These are phyloP conservation scores for Mycosphaerelloides madeirae DNA, from an alignment of 2,329 filamentous ascomycete species.

Conservation along the genomic window DNA sequence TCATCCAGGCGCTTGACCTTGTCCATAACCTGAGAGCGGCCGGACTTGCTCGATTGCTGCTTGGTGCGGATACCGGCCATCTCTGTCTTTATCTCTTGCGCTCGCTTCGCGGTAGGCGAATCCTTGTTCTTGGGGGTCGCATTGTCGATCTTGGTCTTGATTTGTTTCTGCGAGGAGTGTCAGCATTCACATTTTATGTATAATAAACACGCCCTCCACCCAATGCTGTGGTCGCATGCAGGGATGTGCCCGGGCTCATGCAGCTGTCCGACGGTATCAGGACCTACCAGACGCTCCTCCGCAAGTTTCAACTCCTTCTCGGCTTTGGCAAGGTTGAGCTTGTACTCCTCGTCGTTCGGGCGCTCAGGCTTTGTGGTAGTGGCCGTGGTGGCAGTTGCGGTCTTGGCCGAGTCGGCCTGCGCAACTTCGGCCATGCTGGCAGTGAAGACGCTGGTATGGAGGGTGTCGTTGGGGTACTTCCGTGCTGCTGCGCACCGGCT, in stretches of 20 bases:
- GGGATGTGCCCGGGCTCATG: neutral
- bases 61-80: slow-evolving; percentile 78
- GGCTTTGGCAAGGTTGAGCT: slow-evolving; percentile 69
- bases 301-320: slow-evolving; percentile 81
- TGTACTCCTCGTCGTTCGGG: slow-evolving; percentile 82
- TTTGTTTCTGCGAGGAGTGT: slow-evolving; percentile 60
- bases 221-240: slow-evolving; percentile 1
- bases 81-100: slow-evolving; percentile 78
- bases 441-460: too few species aligned
- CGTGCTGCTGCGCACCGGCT: too few species aligned
- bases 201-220: neutral
- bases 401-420: slow-evolving; percentile 24
- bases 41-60: slow-evolving; percentile 82
- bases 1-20: slow-evolving; percentile 90
- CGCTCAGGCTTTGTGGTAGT: slow-evolving; percentile 67
- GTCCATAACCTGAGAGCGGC: slow-evolving; percentile 72
- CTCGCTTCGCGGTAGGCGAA: slow-evolving; percentile 73
- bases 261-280: neutral
- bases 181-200: slow-evolving; percentile 3
- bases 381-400: slow-evolving; percentile 27
- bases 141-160: slow-evolving; percentile 83
- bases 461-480: too few species aligned
- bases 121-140: slow-evolving; percentile 78
- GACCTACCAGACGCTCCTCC: slow-evolving; percentile 55
- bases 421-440: slow-evolving; percentile 11